Percentiles rank a stretch among this genome's conserved stretches.
Evolutionary conservation across 2,329 filamentous ascomycete species (phyloP).

Genomic region (Alternaria viburni): DNA sequence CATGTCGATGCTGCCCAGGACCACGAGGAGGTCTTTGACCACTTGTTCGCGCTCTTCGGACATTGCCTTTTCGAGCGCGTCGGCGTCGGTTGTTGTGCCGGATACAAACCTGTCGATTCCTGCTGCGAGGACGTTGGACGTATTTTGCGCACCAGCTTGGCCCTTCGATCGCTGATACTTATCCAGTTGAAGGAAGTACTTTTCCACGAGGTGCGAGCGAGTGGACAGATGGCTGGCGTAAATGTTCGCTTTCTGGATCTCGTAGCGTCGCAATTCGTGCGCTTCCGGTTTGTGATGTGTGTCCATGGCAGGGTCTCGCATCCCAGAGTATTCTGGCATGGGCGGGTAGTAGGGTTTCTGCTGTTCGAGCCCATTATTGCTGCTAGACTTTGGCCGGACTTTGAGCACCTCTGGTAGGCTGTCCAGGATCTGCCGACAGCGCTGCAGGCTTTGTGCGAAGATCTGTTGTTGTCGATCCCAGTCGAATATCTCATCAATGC

Average conservation of each 20-base stretch:
- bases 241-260: slow-evolving; percentile 92
- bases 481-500: slow-evolving; percentile 74
- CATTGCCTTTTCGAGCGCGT: slow-evolving; percentile 68
- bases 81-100: slow-evolving; percentile 30
- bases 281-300: slow-evolving; percentile 34
- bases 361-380: slow-evolving; percentile 33
- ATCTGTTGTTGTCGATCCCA: slow-evolving; percentile 79
- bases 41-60: slow-evolving; percentile 79
- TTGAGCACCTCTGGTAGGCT: slow-evolving; percentile 73
- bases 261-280: slow-evolving; percentile 61
- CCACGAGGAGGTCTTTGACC: slow-evolving; percentile 76
- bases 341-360: slow-evolving; percentile 46
- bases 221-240: slow-evolving; percentile 82
- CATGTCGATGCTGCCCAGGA: slow-evolving; percentile 79
- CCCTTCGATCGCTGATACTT: slow-evolving; percentile 58
- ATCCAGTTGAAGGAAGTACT: slow-evolving; percentile 80
- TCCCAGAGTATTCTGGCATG: slow-evolving; percentile 42
- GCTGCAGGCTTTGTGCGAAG: slow-evolving; percentile 72
- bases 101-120: slow-evolving; percentile 42
- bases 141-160: slow-evolving; percentile 51
- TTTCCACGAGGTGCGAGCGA: slow-evolving; percentile 83
- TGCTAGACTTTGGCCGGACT: slow-evolving; percentile 56
- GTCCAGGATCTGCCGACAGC: slow-evolving; percentile 72
- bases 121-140: slow-evolving; percentile 26
- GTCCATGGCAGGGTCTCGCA: slow-evolving; percentile 35